Base-by-base conservation (phyloP, 176 grass and related monocot species). In the Puya raimondii region DNA sequence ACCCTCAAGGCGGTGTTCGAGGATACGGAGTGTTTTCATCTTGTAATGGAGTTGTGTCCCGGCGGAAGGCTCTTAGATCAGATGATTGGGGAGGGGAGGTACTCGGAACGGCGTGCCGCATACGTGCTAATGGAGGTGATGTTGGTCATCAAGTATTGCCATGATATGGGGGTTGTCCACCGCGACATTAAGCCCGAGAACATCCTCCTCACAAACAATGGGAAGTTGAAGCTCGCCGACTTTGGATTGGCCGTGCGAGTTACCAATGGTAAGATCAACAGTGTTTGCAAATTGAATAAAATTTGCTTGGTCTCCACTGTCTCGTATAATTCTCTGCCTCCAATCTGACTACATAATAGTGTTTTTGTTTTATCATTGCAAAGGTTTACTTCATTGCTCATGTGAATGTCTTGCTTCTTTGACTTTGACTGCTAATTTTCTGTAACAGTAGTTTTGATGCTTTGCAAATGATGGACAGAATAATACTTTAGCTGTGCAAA, bases 151-250 rank as follows among this genome's bases (percentile, higher is more conserved):
- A 99, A 91, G 72, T 99, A 99, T 76, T 99, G 87, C 74, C 95
- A 99, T 29, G 69, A 99, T 47, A 94, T 99, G 95, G 95, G 95
- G 2, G 95, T 99, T 12, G 76, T 99, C 6, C 95, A 99, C 70
- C 74, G 95, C 63, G 95, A 99, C 72, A 84, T 99, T 42, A 99
- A 99, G 20, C 95, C 95, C 0, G 95, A 99, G 70, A 99, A 99
- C 42, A 93, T 99, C 2, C 71, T 99, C 63, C 86, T 99, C 57
- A 91, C 95, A 0, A 82, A 81, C 15, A 33, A 65, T 0, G 90
- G 95, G 0, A 85, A 70, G 64, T 79, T 91, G 29, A 99, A 99
- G 76, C 95, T 99, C 0, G 90, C 95, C 0, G 95, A 99, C 73
- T 99, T 99, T 48, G 95, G 95, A 56, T 67, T 99, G 12, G 90